Conservation (phyloP, 495 filamentous ascomycete genomes). For the Penicillium paxilli region DNA sequence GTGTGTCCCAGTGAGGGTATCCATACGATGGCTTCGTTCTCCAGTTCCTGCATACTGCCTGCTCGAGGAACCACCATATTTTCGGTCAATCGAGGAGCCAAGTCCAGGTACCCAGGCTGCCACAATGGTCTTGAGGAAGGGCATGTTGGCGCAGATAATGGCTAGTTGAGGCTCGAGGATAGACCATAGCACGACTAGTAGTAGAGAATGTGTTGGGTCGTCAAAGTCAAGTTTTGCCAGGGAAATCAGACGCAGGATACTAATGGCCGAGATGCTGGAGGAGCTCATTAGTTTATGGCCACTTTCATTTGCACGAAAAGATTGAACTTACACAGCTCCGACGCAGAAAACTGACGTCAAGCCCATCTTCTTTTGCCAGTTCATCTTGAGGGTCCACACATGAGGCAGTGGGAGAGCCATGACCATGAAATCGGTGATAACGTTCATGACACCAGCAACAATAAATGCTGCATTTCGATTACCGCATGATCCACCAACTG, state of each 20-base stretch:
- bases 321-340: conserved; percentile 46
- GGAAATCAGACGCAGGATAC: too few relatives aligned
- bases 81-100: not conserved
- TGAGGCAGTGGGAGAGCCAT: conserved; percentile 49
- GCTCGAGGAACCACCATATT: conserved; percentile 1
- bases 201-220: conserved; percentile 9
- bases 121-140: conserved; percentile 7
- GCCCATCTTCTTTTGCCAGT: conserved; percentile 46
- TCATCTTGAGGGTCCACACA: conserved; percentile 47
- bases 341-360: conserved; percentile 48
- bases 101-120: conserved; percentile 4
- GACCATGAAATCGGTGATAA: conserved; percentile 52
- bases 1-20: not conserved
- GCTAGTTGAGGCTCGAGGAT: conserved; percentile 14
- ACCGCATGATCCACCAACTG: conserved; percentile 46
- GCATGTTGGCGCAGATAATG: conserved; percentile 10
- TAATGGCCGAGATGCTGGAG: too few relatives aligned
- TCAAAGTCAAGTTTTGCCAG: conserved; percentile 6
- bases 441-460: conserved; percentile 46
- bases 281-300: too few relatives aligned
- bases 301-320: too few relatives aligned
- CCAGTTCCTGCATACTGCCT: not conserved
- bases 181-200: conserved; percentile 8
- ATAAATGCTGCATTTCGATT: conserved; percentile 48
- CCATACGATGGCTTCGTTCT: conserved; percentile 1